Conservation (phyloP, 345 rosid species). For the Pistacia integerrima region DNA sequence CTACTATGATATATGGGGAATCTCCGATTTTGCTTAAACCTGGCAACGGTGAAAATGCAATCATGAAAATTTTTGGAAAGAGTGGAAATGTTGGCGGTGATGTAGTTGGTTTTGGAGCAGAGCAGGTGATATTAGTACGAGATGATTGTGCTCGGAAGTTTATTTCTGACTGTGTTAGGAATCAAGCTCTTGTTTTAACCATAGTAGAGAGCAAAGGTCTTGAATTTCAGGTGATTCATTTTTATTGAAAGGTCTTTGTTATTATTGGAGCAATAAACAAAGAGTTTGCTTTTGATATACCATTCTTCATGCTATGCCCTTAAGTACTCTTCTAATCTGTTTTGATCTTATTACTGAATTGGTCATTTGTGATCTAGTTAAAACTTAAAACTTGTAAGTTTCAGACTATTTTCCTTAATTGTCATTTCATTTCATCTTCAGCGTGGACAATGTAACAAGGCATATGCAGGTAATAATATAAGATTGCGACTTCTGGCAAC, state of each 20-base stretch:
- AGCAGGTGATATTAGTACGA: constrained; percentile 53
- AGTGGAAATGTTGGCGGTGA: constrained; percentile 15
- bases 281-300: background rate
- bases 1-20: constrained; percentile 47
- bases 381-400: background rate
- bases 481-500: background rate
- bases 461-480: background rate
- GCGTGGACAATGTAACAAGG: background rate
- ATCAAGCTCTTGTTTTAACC: constrained; percentile 54
- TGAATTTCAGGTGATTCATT: constrained; percentile 46
- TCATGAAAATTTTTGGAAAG: constrained; percentile 45
- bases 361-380: background rate
- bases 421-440: background rate
- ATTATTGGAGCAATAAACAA: background rate
- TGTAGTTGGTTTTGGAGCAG: constrained; percentile 50
- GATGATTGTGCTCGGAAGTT: constrained; percentile 38
- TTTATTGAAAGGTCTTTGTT: background rate
- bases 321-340: background rate
- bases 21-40: constrained; percentile 47
- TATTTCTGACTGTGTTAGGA: constrained; percentile 33
- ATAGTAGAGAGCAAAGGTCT: constrained; percentile 54
- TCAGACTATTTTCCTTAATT: background rate
- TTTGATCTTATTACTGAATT: background rate
- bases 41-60: constrained; percentile 31
- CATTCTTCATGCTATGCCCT: background rate